Evolutionary conservation across 768 basidiomycete species (phyloP).

Genomic region (Crucibulum laeve): DNA sequence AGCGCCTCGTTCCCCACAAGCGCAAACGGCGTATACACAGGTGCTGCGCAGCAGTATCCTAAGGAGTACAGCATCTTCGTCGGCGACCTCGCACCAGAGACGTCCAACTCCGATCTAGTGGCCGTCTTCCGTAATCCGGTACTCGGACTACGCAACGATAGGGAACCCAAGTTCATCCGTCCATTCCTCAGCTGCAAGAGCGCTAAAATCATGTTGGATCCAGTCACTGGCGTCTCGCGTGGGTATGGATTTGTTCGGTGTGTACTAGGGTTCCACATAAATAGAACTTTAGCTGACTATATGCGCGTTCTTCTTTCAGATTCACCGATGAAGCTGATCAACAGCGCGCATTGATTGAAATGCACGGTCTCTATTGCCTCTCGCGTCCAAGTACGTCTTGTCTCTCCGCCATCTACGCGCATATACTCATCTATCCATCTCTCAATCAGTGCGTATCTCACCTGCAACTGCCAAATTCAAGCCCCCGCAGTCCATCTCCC

Average conservation of each 20-base stretch:
- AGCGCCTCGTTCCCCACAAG: slow-evolving; percentile 25
- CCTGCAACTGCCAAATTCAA: slow-evolving; percentile 89
- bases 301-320: slow-evolving; percentile 29
- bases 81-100: slow-evolving; percentile 89
- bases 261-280: slow-evolving; percentile 15
- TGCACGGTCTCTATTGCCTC: slow-evolving; percentile 87
- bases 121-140: slow-evolving; percentile 90
- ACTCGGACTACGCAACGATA: slow-evolving; percentile 77
- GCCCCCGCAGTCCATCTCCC: slow-evolving; percentile 37
- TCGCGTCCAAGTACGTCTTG: slow-evolving; percentile 75
- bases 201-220: slow-evolving; percentile 94
- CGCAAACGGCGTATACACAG: slow-evolving; percentile 17
- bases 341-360: slow-evolving; percentile 84
- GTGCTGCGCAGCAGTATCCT: slow-evolving; percentile 53
- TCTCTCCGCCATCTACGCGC: slow-evolving; percentile 12
- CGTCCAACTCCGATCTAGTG: slow-evolving; percentile 93
- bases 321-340: slow-evolving; percentile 89
- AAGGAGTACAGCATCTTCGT: slow-evolving; percentile 95
- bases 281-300: slow-evolving; percentile 6
- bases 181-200: slow-evolving; percentile 92
- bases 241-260: slow-evolving; percentile 93
- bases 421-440: slow-evolving; percentile 22
- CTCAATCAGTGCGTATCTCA: slow-evolving; percentile 74
- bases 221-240: slow-evolving; percentile 81
- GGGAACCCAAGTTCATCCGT: slow-evolving; percentile 84